These are phyloP conservation scores for Roridomyces roridus DNA, from an alignment of 768 basidiomycete genomes.

Conservation along the genomic window DNA sequence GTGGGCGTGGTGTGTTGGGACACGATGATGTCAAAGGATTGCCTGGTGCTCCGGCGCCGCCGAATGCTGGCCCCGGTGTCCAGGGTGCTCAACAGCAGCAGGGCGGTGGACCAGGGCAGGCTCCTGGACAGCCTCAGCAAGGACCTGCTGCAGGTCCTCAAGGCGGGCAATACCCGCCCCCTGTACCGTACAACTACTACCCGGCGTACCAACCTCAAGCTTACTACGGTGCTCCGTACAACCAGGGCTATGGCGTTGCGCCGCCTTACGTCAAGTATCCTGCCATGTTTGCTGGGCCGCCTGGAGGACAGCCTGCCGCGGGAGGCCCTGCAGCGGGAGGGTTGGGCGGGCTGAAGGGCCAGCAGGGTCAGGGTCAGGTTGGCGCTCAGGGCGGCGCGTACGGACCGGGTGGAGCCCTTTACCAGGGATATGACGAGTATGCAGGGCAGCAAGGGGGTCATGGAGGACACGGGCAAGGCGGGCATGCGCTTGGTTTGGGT, in stretches of 20 bases:
- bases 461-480: slow-evolving; percentile 63
- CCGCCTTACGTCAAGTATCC: slow-evolving; percentile 82
- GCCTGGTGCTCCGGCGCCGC: slow-evolving; percentile 61
- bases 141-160: slow-evolving; percentile 67
- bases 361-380: slow-evolving; percentile 55
- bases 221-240: slow-evolving; percentile 77
- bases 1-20: slow-evolving; percentile 65
- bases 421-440: slow-evolving; percentile 48
- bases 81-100: slow-evolving; percentile 67
- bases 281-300: slow-evolving; percentile 75
- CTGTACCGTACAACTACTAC: slow-evolving; percentile 64
- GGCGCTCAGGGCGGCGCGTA: slow-evolving; percentile 34
- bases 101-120: slow-evolving; percentile 44
- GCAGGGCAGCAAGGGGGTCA: slow-evolving; percentile 60
- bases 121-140: slow-evolving; percentile 50
- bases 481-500: slow-evolving; percentile 39
- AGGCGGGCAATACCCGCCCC: slow-evolving; percentile 73
- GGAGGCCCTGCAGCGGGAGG: slow-evolving; percentile 53
- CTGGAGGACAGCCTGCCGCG: slow-evolving; percentile 58
- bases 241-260: slow-evolving; percentile 59
- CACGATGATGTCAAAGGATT: slow-evolving; percentile 83
- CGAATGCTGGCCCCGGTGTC: slow-evolving; percentile 45
- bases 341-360: slow-evolving; percentile 18
- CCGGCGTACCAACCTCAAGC: slow-evolving; percentile 81
- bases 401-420: too few relatives aligned